Percentiles rank a stretch among this genome's conserved stretches.
Conservation (phyloP, 2,329 filamentous ascomycete genomes). For the Alternaria consortialis region DNA sequence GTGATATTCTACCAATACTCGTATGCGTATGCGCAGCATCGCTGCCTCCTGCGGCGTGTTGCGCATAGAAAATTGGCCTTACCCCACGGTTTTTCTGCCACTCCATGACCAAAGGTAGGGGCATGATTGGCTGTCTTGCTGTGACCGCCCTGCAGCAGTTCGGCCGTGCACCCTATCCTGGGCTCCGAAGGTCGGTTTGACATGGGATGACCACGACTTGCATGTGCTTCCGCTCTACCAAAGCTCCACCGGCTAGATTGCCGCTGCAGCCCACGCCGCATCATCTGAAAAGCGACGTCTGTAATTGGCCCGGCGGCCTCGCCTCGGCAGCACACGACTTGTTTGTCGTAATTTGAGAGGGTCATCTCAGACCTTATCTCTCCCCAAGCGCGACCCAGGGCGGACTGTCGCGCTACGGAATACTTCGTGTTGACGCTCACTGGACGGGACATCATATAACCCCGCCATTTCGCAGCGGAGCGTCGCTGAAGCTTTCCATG, state of each 20-base stretch:
- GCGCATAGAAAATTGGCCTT: slow-evolving; percentile 45
- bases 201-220: slow-evolving; percentile 33
- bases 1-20: slow-evolving; percentile 8
- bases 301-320: slow-evolving; percentile 41
- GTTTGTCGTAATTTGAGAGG: slow-evolving; percentile 45
- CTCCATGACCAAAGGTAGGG: slow-evolving; percentile 35
- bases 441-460: slow-evolving; percentile 36
- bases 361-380: slow-evolving; percentile 49
- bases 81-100: slow-evolving; percentile 51
- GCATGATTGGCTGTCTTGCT: slow-evolving; percentile 33
- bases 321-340: slow-evolving; percentile 31
- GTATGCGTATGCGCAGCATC: slow-evolving; percentile 30
- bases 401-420: slow-evolving; percentile 28
- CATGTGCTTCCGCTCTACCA: slow-evolving; percentile 39
- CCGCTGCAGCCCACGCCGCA: slow-evolving; percentile 43
- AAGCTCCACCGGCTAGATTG: slow-evolving; percentile 43
- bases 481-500: slow-evolving; percentile 13
- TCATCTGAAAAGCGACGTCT: slow-evolving; percentile 30
- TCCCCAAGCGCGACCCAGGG: slow-evolving; percentile 27
- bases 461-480: slow-evolving; percentile 40
- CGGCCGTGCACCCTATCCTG: slow-evolving; percentile 33
- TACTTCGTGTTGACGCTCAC: slow-evolving; percentile 24
- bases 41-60: slow-evolving; percentile 27
- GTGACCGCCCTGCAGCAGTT: slow-evolving; percentile 30
- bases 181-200: slow-evolving; percentile 43